A percentile compares a stretch with the other conserved stretches of the same genome.
phyloP scores from a whole-genome alignment of 2,329 filamentous ascomycete species.

The Beauveria bassiana region DNA sequence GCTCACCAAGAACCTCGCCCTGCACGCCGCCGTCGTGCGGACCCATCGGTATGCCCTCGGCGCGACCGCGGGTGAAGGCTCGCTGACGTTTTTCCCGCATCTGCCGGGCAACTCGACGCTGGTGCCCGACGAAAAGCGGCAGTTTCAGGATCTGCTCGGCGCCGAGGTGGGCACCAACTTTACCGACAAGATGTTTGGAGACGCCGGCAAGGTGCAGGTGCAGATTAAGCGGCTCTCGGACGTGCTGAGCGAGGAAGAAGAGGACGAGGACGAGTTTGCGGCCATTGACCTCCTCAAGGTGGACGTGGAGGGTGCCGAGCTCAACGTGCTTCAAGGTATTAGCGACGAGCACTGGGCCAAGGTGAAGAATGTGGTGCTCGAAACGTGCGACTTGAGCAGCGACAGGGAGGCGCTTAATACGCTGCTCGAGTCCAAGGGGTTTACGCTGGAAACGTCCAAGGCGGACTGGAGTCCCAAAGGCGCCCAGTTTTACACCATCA shows the following conservation, averaged over 20 bases:
- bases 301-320: slow-evolving; percentile 20
- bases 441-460: slow-evolving; percentile 12
- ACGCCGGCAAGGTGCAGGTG: slow-evolving; percentile 12
- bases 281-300: slow-evolving; percentile 21
- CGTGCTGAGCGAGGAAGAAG: slow-evolving; percentile 9
- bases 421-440: slow-evolving; percentile 17
- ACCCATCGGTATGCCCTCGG: slow-evolving; percentile 14
- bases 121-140: slow-evolving; percentile 14
- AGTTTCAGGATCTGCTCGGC: slow-evolving; percentile 2
- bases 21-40: slow-evolving; percentile 13
- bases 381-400: slow-evolving; percentile 15
- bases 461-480: slow-evolving; percentile 9
- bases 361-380: slow-evolving; percentile 17
- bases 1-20: slow-evolving; percentile 15
- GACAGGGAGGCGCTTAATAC: slow-evolving; percentile 11
- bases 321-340: slow-evolving; percentile 17
- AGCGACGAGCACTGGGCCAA: slow-evolving; percentile 18
- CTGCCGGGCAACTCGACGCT: slow-evolving; percentile 19
- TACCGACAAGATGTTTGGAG: slow-evolving; percentile 8
- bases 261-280: slow-evolving; percentile 4
- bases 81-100: slow-evolving; percentile 16
- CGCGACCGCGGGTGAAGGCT: background rate
- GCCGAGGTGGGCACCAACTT: slow-evolving; percentile 2
- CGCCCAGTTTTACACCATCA: slow-evolving; percentile 9
- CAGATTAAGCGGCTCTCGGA: slow-evolving; percentile 14